Percentiles rank a stretch among this genome's conserved stretches.
Evolutionary conservation across 2,329 filamentous ascomycete genomes (phyloP).

Genomic region (Pseudogymnoascus sp.): DNA sequence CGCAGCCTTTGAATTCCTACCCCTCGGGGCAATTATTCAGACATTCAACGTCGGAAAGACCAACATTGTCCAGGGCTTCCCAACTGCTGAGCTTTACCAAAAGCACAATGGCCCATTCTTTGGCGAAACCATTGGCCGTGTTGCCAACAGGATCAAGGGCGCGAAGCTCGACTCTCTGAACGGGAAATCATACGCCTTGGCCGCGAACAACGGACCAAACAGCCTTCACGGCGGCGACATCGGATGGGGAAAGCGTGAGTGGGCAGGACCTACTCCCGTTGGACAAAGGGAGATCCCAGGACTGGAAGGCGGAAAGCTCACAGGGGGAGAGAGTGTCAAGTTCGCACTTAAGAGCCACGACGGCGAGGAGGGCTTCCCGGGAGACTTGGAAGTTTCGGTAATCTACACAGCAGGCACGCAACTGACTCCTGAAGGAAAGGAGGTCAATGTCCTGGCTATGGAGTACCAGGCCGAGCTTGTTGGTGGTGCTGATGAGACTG

Average conservation of each 20-base stretch:
- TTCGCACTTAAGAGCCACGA: conserved; percentile 64
- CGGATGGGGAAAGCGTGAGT: conserved; percentile 77
- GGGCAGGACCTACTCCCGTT: conserved; percentile 60
- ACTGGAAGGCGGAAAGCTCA: conserved; percentile 49
- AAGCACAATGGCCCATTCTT: conserved; percentile 73
- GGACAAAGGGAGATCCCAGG: conserved; percentile 44
- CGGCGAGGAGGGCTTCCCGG: conserved; percentile 85
- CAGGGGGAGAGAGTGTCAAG: conserved; percentile 58
- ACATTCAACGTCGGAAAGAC: conserved; percentile 66
- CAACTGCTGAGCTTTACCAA: conserved; percentile 65
- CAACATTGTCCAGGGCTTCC: conserved; percentile 87
- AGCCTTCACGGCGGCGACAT: conserved; percentile 62
- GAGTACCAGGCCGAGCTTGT: conserved; percentile 86
- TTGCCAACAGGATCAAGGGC: conserved; percentile 71
- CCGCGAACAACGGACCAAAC: conserved; percentile 71
- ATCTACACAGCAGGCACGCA: conserved; percentile 72
- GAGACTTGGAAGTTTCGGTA: conserved; percentile 68
- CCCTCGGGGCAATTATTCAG: conserved; percentile 73
- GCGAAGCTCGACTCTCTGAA: conserved; percentile 69
- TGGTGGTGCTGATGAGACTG: conserved; percentile 76
- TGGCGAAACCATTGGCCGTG: conserved; percentile 84
- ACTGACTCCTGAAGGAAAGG: conserved; percentile 46
- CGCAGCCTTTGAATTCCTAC: conserved; percentile 54
- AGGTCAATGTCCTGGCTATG: conserved; percentile 66
- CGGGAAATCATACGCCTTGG: conserved; percentile 58